Evolutionary conservation across 176 grass and related monocot genomes (phyloP), one percentile per base, ranked within the genome.

Genomic region (Panicum miliaceum): DNA sequence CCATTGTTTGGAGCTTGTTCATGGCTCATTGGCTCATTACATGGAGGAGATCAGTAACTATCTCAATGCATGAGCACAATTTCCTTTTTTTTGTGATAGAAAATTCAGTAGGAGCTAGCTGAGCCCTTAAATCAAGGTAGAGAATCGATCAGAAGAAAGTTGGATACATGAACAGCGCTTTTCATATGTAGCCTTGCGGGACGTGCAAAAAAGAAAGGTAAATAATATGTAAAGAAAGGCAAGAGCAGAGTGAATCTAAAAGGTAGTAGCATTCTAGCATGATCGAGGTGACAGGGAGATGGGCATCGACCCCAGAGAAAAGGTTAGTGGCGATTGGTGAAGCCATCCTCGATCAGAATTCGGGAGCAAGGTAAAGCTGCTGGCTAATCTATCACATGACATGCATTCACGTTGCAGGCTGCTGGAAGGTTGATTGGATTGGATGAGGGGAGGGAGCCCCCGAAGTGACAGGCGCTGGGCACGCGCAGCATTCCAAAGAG

Each of bases 401-500:
- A 48, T 48, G 46, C 46, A 74, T 52, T 61, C 87, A 85, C 77
- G 40, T 42, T 53, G 81, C 45, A 26, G 67, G 67, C 45, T 50
- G 68, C 2, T 38, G 16, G 79, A 59, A 40, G 50, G 45, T 43
- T 71, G 75, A 43, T 47, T 58, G 81, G 81, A 81, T 66, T 35
- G 19, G 80, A 29, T 23, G 57, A 60, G n/a, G 53, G 20, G 48
- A 51, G 23, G 26, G 38, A 45, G 68, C 68, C 67, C 68, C n/a
- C n/a, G 68, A 81, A 73, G 16, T 71, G 86, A 71, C 73, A 82
- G 64, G 64, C 72, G 22, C 64, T 32, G 64, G 60, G 35, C 77
- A 81, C 82, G 78, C 64, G 71, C 71, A 70, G 79, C 79, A 71
- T 90, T 82, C 65, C 78, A 54, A 82, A 59, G 83, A 58, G 37